Base-by-base conservation (phyloP, 495 filamentous ascomycete species). In the Talaromyces nanjingensis region DNA sequence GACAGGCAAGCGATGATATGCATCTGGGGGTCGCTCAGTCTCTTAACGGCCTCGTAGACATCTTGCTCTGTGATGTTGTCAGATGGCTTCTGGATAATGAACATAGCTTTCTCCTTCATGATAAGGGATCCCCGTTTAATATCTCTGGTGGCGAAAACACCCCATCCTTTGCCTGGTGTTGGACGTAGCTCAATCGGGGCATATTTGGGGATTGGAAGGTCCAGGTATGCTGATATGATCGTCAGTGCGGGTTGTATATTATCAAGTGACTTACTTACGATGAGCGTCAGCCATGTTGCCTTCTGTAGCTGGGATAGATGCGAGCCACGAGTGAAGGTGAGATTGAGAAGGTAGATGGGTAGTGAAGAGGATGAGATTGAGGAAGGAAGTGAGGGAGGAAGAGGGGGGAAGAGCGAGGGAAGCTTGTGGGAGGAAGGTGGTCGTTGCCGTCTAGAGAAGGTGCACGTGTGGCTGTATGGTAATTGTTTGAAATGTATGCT, bases 101-200 rank as follows among this genome's bases (percentile, higher is more conserved):
- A 62, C n/a, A 62, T 11, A 34, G 60, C 22, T 16, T 20, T 62
- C 22, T 62, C 60, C 12, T 20, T n/a, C 24, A 62, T 24, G 29
- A 62, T 62, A 0, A 22, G 20, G 20, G 16, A 49, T 47, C 37
- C 60, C 11, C 22, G 34, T 33, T 47, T 52, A 7, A 62, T 62
- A 9, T 29, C 25, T 53, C 37, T 62, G 11, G 34, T 62, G 8
- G 60, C 60, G 8, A 62, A 62, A 12, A 27, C 60, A 14, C 60
- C 60, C 60, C 37, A 62, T 49, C 60, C 60, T 53, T 62, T 62
- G 20, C 60, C 60, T 8, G 60, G 60, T 24, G 60, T 27, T 27
- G 60, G 42, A 47, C 18, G 20, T 29, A 52, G 22, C 39, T 49
- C 39, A 22, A 49, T 47, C 4, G 39, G 39, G 20, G 47, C 60